Evolutionary conservation across 129 eudicot genomes (phyloP).

Genomic region (Flaveria linearis): DNA sequence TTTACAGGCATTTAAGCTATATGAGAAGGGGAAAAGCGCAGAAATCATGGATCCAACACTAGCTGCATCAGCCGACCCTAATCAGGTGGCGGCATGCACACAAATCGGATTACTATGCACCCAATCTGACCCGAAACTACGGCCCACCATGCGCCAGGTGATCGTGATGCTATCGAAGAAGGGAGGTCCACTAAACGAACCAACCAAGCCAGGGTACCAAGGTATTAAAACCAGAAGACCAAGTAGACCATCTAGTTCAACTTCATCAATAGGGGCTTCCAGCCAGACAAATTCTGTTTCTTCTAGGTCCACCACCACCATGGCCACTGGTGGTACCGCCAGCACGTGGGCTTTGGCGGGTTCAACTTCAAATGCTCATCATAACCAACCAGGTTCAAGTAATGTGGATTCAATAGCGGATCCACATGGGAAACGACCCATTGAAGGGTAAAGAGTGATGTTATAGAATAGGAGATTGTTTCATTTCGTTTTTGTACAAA

Average conservation of each 20-base stretch:
- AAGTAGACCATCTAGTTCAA: slow-evolving; percentile 42
- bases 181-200: slow-evolving; percentile 63
- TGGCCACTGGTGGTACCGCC: slow-evolving; percentile 35
- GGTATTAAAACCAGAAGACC: slow-evolving; percentile 56
- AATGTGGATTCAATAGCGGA: slow-evolving; percentile 36
- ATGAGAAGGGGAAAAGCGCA: slow-evolving; percentile 52
- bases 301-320: slow-evolving; percentile 39
- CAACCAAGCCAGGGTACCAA: slow-evolving; percentile 70
- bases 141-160: slow-evolving; percentile 82
- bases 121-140: slow-evolving; percentile 68
- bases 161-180: slow-evolving; percentile 66
- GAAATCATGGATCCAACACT: slow-evolving; percentile 70
- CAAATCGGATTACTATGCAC: slow-evolving; percentile 76
- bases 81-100: slow-evolving; percentile 64
- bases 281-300: slow-evolving; percentile 36
- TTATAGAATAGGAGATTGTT: slow-evolving; percentile 24
- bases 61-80: slow-evolving; percentile 53
- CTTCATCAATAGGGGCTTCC: slow-evolving; percentile 43
- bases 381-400: slow-evolving; percentile 16
- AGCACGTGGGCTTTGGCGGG: slow-evolving; percentile 39
- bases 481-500: slow-evolving; percentile 31
- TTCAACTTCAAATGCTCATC: slow-evolving; percentile 28
- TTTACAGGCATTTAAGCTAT: slow-evolving; percentile 66
- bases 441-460: slow-evolving; percentile 35
- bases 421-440: slow-evolving; percentile 68